Evolutionary conservation across 1,284 basidiomycete genomes (phyloP).

Genomic region (Trichosporon sp.): DNA sequence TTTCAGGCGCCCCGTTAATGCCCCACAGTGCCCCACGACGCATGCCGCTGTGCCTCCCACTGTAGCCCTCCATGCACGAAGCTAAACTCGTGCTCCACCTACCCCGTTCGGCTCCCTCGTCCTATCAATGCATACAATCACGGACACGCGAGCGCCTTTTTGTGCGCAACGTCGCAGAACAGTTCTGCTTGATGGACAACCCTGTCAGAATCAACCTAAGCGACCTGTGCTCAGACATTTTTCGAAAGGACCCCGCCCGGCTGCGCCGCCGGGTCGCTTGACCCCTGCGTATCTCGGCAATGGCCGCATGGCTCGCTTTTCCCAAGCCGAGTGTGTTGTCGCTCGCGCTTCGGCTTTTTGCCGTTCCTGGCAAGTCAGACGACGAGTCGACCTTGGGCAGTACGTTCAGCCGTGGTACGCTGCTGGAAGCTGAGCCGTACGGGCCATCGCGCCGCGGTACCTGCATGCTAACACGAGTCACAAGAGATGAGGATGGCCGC

Average conservation of each 20-base stretch:
- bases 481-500: background rate
- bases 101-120: background rate
- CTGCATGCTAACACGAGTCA: background rate
- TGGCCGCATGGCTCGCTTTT: constrained; percentile 3
- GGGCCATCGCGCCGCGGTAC: too few relatives aligned
- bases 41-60: background rate
- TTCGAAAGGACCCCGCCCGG: background rate
- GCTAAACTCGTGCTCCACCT: background rate
- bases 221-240: background rate
- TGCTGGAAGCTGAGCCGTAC: too few relatives aligned
- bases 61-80: background rate
- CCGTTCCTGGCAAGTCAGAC: background rate
- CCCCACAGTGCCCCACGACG: background rate
- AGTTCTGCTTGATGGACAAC: too few relatives aligned
- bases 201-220: too few relatives aligned
- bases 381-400: background rate
- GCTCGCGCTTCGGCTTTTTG: background rate
- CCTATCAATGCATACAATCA: background rate
- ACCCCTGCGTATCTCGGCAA: constrained; percentile 3
- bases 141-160: too few relatives aligned
- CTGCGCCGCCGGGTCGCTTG: background rate
- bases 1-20: background rate
- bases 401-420: background rate
- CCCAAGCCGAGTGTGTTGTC: background rate
- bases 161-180: too few relatives aligned